Conservation (phyloP, 1,139 yeast species). For the Taphrina sp. region DNA sequence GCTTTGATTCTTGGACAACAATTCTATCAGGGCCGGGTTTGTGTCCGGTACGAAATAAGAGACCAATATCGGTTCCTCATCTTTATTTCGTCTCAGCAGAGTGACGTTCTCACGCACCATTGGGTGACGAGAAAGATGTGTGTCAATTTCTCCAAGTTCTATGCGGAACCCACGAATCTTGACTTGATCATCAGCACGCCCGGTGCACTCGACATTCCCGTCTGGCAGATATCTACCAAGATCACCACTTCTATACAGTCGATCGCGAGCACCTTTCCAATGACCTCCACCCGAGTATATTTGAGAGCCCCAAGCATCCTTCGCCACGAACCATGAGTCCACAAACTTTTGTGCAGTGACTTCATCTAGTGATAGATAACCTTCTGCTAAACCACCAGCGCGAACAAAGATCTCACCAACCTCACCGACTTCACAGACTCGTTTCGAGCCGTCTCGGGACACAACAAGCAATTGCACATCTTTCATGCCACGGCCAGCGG, state of each 20-base stretch:
- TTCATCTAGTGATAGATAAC: slow-evolving; percentile 88
- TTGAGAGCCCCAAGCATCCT: slow-evolving; percentile 41
- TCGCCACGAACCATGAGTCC: slow-evolving; percentile 79
- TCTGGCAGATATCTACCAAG: slow-evolving; percentile 94
- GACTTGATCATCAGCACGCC: slow-evolving; percentile 98
- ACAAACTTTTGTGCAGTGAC: slow-evolving; percentile 83
- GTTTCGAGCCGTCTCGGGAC: slow-evolving; percentile 79
- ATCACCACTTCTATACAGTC: slow-evolving; percentile 95
- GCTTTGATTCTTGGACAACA: slow-evolving; percentile 45
- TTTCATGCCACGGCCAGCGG: slow-evolving; percentile 97
- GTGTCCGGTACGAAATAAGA: slow-evolving; percentile 88
- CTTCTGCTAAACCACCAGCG: slow-evolving; percentile 97
- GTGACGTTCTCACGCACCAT: slow-evolving; percentile 35
- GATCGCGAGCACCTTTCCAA: slow-evolving; percentile 93
- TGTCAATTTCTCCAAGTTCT: slow-evolving; percentile 96
- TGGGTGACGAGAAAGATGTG: slow-evolving; percentile 64
- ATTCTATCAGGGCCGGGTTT: slow-evolving; percentile 49
- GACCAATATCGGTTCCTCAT: slow-evolving; percentile 85
- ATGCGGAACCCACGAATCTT: slow-evolving; percentile 98
- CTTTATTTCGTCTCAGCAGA: slow-evolving; percentile 67
- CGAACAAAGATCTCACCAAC: slow-evolving; percentile 97
- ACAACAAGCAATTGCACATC: slow-evolving; percentile 93
- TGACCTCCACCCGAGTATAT: slow-evolving; percentile 33
- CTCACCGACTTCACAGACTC: slow-evolving; percentile 96
- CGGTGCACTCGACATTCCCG: slow-evolving; percentile 94